phyloP scores from a whole-genome alignment of 257 asterid genomes.

The Euphrasia confusa region DNA sequence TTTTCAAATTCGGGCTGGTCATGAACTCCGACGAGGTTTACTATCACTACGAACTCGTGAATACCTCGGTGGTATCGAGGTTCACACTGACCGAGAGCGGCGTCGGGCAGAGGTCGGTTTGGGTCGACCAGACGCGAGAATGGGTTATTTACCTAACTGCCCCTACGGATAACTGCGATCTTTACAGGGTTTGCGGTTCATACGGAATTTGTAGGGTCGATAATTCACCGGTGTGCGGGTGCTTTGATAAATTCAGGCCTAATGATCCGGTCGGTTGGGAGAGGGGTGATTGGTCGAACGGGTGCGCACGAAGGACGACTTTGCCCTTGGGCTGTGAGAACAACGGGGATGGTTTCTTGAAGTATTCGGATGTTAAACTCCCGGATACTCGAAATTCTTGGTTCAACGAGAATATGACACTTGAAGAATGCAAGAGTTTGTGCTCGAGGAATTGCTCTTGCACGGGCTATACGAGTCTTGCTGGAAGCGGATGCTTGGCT shows the following conservation, averaged over 20 bases:
- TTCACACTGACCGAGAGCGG: conserved; percentile 23
- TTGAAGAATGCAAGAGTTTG: conserved; percentile 30
- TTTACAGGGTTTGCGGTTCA: conserved; percentile 6
- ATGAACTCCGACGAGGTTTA: neutral
- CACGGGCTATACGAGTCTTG: conserved; percentile 16
- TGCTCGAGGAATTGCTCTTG: conserved; percentile 43
- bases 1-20: neutral
- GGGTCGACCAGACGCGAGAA: conserved; percentile 30
- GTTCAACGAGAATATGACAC: conserved; percentile 24
- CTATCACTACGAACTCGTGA: neutral
- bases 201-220: conserved; percentile 5
- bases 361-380: conserved; percentile 27
- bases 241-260: conserved; percentile 13
- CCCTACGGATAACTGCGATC: conserved; percentile 19
- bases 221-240: neutral
- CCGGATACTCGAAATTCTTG: conserved; percentile 32
- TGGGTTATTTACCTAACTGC: conserved; percentile 17
- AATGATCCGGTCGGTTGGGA: conserved; percentile 12
- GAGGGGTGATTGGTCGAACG: conserved; percentile 25
- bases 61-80: neutral
- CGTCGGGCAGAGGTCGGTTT: conserved; percentile 15
- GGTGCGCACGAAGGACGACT: conserved; percentile 26
- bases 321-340: conserved; percentile 19
- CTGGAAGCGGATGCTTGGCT: conserved; percentile 23
- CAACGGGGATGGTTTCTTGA: conserved; percentile 25